Percentiles rank a stretch among this genome's conserved stretches.
Conservation (phyloP, 1,284 basidiomycete genomes). For the Cryptococcus sp. region DNA sequence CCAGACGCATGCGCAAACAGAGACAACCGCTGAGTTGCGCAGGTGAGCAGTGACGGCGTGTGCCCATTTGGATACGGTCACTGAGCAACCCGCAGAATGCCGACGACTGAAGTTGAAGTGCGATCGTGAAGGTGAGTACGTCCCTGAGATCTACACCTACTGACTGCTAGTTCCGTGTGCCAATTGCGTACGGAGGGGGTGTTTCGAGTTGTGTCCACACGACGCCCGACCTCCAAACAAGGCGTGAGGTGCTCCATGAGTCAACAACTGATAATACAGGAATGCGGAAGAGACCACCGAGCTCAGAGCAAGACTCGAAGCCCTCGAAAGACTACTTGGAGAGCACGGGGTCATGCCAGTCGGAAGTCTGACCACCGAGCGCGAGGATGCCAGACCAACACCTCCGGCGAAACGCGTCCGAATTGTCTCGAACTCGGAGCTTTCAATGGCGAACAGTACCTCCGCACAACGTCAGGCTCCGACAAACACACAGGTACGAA, state of each 20-base stretch:
- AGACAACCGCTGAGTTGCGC: constrained; percentile 3
- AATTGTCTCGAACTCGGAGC: no score
- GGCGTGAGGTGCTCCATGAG: no score
- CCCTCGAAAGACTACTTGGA: not conserved
- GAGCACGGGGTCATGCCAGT: no score
- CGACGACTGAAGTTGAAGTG: constrained; percentile 14
- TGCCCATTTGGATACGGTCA: not conserved
- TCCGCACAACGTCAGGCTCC: no score
- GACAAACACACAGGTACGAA: no score
- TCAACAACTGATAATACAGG: not conserved
- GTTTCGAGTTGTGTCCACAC: constrained; percentile 27
- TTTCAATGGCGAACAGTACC: no score
- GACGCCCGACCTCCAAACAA: constrained; percentile 2
- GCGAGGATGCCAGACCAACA: no score
- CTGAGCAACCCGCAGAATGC: constrained; percentile 2
- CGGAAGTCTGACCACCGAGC: no score
- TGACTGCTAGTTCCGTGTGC: constrained; percentile 21
- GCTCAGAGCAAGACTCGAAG: not conserved
- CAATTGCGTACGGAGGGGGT: constrained; percentile 27
- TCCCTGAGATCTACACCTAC: not conserved
- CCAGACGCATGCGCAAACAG: not conserved
- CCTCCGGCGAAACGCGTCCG: no score
- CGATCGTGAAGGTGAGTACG: constrained; percentile 11
- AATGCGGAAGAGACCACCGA: not conserved
- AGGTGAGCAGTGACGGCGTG: not conserved